Evolutionary conservation across 257 asterid genomes (phyloP).

Genomic region (Knoxia roxburghii): DNA sequence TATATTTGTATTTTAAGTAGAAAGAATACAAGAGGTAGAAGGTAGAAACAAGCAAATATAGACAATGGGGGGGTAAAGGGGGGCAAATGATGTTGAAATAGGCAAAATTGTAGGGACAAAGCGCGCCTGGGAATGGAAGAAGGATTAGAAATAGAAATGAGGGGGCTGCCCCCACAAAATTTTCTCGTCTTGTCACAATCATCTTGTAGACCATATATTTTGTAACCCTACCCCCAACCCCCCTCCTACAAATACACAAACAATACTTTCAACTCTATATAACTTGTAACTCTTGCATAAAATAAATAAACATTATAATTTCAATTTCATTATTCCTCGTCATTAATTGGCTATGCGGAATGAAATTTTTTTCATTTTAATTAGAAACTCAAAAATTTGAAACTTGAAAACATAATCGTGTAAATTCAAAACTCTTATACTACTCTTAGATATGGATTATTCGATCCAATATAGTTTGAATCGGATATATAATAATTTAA

Average conservation of each 20-base stretch:
- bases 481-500: no score
- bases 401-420: no score
- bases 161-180: constrained; percentile 11
- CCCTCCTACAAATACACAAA: not conserved
- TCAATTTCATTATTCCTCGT: no score
- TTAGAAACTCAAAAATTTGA: no score
- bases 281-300: no score
- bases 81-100: constrained; percentile 9
- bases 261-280: not conserved
- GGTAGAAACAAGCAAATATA: constrained; percentile 19
- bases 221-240: no score
- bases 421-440: no score
- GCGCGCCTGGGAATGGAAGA: constrained; percentile 6
- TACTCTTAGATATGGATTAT: no score
- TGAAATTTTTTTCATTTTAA: no score
- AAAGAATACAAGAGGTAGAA: not conserved
- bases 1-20: not conserved
- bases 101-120: constrained; percentile 15
- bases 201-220: not conserved
- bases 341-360: no score
- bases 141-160: constrained; percentile 10
- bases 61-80: constrained; percentile 10
- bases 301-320: no score
- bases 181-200: constrained; percentile 21
- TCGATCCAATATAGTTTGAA: no score